Percentiles rank a stretch among this genome's conserved stretches.
phyloP scores from a whole-genome alignment of 2,329 filamentous ascomycete genomes.

The Dactylellina sp. region DNA sequence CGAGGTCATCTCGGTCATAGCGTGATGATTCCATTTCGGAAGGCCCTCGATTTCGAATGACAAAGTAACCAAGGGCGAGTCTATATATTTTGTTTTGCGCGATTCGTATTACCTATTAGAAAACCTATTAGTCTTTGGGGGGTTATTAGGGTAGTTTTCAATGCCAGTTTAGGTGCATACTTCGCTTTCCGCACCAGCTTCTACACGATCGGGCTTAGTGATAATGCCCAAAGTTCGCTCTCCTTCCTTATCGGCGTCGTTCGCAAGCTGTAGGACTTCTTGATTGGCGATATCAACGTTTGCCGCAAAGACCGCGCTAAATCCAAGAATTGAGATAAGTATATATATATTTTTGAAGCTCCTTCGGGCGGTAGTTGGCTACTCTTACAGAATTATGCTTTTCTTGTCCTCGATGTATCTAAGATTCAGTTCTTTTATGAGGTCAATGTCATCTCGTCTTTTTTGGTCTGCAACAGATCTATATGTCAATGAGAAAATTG shows the following conservation, averaged over 20 bases:
- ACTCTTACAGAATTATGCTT: conserved; percentile 49
- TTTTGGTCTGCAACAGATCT: conserved; percentile 36
- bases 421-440: conserved; percentile 40
- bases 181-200: conserved; percentile 61
- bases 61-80: conserved; percentile 33
- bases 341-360: too few species aligned
- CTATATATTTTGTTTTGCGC: conserved; percentile 22
- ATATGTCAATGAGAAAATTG: too few species aligned
- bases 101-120: conserved; percentile 21
- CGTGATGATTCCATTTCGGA: conserved; percentile 29
- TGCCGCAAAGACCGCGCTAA: conserved; percentile 34
- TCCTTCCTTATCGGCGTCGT: conserved; percentile 63
- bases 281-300: conserved; percentile 57
- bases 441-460: conserved; percentile 33
- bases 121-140: not conserved
- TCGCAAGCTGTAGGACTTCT: conserved; percentile 47
- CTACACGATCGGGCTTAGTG: conserved; percentile 72
- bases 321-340: too few species aligned
- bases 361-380: too few species aligned
- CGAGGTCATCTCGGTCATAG: conserved; percentile 18
- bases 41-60: conserved; percentile 29
- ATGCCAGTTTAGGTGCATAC: too few species aligned
- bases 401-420: conserved; percentile 45
- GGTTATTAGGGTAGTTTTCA: not conserved
- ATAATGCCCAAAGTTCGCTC: conserved; percentile 66